Evolutionary conservation across 2,329 filamentous ascomycete genomes (phyloP), one percentile per base, ranked within the genome.

Genomic region (Alternaria sp.): DNA sequence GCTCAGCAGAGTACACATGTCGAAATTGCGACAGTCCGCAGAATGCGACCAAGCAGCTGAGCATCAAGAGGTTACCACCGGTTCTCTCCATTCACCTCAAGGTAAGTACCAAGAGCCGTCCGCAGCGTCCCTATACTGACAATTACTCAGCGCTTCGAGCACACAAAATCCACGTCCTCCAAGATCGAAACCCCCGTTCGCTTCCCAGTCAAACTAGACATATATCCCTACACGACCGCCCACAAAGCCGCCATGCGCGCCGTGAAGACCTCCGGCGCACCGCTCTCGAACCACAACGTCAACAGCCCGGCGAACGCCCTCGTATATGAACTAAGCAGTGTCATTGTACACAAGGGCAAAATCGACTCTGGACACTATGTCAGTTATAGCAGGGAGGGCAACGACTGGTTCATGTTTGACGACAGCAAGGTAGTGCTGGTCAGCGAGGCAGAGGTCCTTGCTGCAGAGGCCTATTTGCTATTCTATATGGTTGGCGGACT

Each of bases 401-500:
- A 92, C 59, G 76, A 97, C 86, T 98, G 95, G 95, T 97, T 97
- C 79, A 89, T 92, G 59, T 97, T 97, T 81, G 96, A 98, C 75
- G 95, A 98, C 77, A 94, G 96, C 78, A 93, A 93, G 77, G 95
- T 98, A 23, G 92, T 94, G 65, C 77, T 94, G 59, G 95, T 93
- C 3, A 89, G 88, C 50, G 91, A 96, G 76, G 91, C 91, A 6
- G 93, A 97, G 63, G 95, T 98, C 4, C 85, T 98, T 45, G 87
- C 87, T 28, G 92, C 93, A 13, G 90, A 97, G 78, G 93, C 95
- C 0, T 98, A 97, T 79, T 84, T 98, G 61, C 83, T 98, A 57
- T 97, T 97, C 78, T 98, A 98, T 63, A 79, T 81, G 72, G 70
- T 78, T 40, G 68, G 74, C 47, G 67, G 70, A 17, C 57, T 80